These are phyloP conservation scores for Dillenia turbinata DNA, from an alignment of 164 flowering plant genomes.

Conservation along the genomic window DNA sequence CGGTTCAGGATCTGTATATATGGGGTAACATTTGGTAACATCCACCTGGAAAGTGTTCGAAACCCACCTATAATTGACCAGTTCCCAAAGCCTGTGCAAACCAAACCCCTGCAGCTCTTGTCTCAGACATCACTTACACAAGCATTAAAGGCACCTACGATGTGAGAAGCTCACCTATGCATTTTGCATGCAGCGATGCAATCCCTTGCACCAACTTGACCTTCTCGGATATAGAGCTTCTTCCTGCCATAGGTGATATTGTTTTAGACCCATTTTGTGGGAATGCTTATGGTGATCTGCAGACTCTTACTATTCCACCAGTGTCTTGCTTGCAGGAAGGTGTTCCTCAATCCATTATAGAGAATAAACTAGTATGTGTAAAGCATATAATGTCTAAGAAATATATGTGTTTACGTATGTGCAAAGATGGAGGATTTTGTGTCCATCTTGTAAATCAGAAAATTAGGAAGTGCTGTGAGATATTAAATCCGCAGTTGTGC, in stretches of 20 bases:
- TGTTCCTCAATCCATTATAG: conserved; percentile 20
- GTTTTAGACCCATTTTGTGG: conserved; percentile 62
- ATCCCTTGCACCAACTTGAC: conserved; percentile 74
- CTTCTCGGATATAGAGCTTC: conserved; percentile 53
- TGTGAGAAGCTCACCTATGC: conserved; percentile 62
- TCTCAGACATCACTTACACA: conserved; percentile 46
- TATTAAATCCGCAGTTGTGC: no score
- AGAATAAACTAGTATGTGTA: conserved; percentile 8
- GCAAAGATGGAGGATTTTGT: no score
- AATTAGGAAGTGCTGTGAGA: conserved; percentile 6
- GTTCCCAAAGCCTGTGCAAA: conserved; percentile 57
- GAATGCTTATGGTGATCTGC: conserved; percentile 71
- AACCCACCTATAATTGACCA: conserved; percentile 86
- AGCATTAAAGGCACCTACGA: conserved; percentile 76
- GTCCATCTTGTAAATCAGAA: neutral
- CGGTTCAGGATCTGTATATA: conserved; percentile 74
- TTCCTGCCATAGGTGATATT: conserved; percentile 47
- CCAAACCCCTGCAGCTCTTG: conserved; percentile 63
- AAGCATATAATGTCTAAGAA: conserved; percentile 5
- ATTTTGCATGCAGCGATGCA: conserved; percentile 72
- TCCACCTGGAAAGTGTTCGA: conserved; percentile 68
- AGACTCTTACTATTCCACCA: conserved; percentile 64
- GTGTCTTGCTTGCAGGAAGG: conserved; percentile 63
- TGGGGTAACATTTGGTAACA: conserved; percentile 47
- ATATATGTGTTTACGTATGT: neutral